These are phyloP conservation scores for Rosa lucieae DNA, from an alignment of 306 rosid genomes.

Conservation along the genomic window DNA sequence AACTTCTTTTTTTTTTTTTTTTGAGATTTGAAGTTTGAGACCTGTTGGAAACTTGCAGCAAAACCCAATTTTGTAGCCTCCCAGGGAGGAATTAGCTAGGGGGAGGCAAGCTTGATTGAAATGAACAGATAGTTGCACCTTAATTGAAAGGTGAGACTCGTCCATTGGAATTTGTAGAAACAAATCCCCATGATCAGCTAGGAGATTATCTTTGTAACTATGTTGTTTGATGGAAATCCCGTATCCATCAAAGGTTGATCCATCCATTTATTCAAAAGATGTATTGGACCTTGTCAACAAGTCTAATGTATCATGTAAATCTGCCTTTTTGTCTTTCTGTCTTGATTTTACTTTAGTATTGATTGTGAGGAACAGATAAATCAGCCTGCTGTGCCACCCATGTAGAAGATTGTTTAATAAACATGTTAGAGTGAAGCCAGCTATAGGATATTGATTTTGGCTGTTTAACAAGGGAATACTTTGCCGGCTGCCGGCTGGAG, in stretches of 20 bases:
- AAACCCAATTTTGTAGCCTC: constrained; percentile 58
- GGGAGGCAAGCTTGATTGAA: constrained; percentile 39
- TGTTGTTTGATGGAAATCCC: constrained; percentile 11
- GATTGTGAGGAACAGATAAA: not conserved
- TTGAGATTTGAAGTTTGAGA: constrained; percentile 25
- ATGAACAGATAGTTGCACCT: constrained; percentile 33
- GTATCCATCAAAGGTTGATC: constrained; percentile 11
- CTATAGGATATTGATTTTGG: not conserved
- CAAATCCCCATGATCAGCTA: constrained; percentile 34
- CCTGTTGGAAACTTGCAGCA: constrained; percentile 35
- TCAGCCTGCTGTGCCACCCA: not conserved
- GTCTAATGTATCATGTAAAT: not conserved
- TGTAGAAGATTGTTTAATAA: no score
- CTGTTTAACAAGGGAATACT: not conserved
- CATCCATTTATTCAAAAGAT: constrained; percentile 9
- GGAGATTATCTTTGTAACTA: constrained; percentile 40
- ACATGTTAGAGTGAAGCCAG: not conserved
- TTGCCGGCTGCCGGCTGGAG: not conserved
- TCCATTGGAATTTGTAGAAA: constrained; percentile 50
- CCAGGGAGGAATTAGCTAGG: constrained; percentile 37
- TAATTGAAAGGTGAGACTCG: constrained; percentile 27
- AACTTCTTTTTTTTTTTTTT: constrained; percentile 10
- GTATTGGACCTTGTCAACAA: not conserved
- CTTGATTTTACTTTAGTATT: not conserved
- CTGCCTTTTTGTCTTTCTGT: not conserved